Evolutionary conservation across 116 monocot genomes (phyloP), one percentile per base, ranked within the genome.

Genomic region (Posidonia oceanica): DNA sequence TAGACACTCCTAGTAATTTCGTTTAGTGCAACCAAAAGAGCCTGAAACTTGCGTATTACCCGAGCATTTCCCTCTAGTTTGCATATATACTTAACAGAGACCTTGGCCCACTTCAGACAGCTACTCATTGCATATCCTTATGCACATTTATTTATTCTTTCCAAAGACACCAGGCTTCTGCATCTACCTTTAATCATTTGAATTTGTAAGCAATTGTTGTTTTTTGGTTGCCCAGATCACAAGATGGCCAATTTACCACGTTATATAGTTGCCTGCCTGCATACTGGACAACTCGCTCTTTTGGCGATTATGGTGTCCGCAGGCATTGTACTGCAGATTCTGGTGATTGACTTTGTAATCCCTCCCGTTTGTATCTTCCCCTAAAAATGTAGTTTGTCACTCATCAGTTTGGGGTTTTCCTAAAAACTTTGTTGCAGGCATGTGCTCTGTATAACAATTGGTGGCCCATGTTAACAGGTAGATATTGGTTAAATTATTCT

Each of bases 391-490:
- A 36, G 51, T 12, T 48, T 51, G 3, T 51, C 48, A 67, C 17
- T 48, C 40, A 15, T 29, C 16, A 3, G 20, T 15, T 39, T 15
- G 0, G 7, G 8, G 5, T 36, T 61, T 0, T 39, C 42, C 12
- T 17, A 22, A 39, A 72, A 54, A 64, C 42, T 72, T n/a, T 7
- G 29, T 76, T 80, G 65, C 85, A 92, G 96, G 96, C 96, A 54
- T 96, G 96, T 79, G 85, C 88, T 69, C 55, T 96, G 44, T 96
- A 96, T 71, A 83, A 87, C 75, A 96, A 96, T 63, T 96, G 96
- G 96, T 91, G 96, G 96, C 96, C 91, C 48, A 87, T 96, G 96
- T 62, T 96, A 75, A 96, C 96, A 80, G 91, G 96, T 91, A 71
- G 75, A 14, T 5, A 65, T 12, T 23, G 22, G 18, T 10, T 58